phyloP scores from a whole-genome alignment of 1,284 basidiomycete genomes.

The Rhodotorula sp. region DNA sequence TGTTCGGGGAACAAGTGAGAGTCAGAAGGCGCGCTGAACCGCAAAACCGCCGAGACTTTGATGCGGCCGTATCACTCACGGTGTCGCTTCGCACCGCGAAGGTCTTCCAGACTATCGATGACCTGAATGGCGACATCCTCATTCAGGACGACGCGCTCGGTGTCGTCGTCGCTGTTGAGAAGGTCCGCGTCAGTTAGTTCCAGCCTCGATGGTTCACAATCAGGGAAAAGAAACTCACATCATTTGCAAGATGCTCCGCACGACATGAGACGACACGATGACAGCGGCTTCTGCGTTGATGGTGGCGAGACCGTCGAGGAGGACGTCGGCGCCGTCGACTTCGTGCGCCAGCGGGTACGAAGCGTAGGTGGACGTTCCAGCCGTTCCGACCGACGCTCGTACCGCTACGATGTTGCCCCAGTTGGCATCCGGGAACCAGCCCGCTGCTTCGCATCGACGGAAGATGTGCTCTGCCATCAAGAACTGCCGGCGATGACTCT shows the following conservation, averaged over 20 bases:
- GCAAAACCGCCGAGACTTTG: not conserved
- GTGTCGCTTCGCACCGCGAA: constrained; percentile 19
- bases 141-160: constrained; percentile 19
- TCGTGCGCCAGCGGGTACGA: constrained; percentile 25
- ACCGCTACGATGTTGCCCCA: constrained; percentile 35
- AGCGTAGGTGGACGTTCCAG: constrained; percentile 19
- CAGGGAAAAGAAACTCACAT: constrained; percentile 2
- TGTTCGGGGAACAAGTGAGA: not conserved
- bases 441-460: constrained; percentile 22
- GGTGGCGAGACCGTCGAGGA: constrained; percentile 19
- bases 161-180: not conserved
- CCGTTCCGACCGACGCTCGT: constrained; percentile 19
- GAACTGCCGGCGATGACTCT: constrained; percentile 14
- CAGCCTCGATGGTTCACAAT: not conserved
- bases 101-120: constrained; percentile 23
- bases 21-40: not conserved
- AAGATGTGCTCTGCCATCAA: constrained; percentile 29
- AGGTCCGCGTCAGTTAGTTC: not conserved
- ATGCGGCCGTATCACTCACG: not conserved
- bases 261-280: constrained; percentile 29
- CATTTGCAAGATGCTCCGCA: constrained; percentile 14
- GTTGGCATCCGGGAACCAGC: constrained; percentile 28
- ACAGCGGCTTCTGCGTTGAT: constrained; percentile 31
- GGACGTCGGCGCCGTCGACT: constrained; percentile 22
- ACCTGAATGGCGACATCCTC: constrained; percentile 22